Base-by-base conservation (phyloP, 805 yeast genomes). In the Yarrowia yakushimensis region DNA sequence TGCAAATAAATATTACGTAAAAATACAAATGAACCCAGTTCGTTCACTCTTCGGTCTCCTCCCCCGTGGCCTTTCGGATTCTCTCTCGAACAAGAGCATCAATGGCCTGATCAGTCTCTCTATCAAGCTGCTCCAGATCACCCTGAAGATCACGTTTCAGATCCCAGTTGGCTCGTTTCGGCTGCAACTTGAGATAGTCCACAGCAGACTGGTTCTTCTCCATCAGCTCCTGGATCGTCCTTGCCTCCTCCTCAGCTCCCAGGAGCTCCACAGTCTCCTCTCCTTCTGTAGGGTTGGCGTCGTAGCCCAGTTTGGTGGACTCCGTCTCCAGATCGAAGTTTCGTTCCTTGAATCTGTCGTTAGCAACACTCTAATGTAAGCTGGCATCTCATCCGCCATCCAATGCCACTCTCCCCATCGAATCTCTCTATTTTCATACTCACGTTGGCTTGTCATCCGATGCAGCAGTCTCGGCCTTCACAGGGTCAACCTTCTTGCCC, bases 31-130 rank as follows among this genome's bases (percentile, higher is more conserved):
- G 6, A 28, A 23, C n/a, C 13, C n/a, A 12, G 4, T 6, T 22
- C 10, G 12, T 13, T 48, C 39, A 20, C 22, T 13, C 28, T n/a
- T 36, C 59, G 4, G n/a, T 13, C 13, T 25, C 25, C 25, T 20
- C 20, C 43, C 39, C 59, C 4, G 59, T 52, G 23, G 61, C 61
- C 43, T 59, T 59, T 23, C 54, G 22, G 8, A 59, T 43, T 28
- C 77, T 69, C 46, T 77, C 77, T 63, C 79, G 74, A 18, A 80
- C 77, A 7, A 77, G 48, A 17, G 70, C 66, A 13, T 72, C 72
- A 0, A 82, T 73, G 0, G 76, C 77, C n/a, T 69, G 70, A 45
- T 81, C 77, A 0, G 86, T 83, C 52, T 74, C 69, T 25, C 72
- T 71, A 1, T 76, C 72, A n/a, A 82, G 66, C 4, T 72, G 66